These are phyloP conservation scores for Dryadomyces sulphureus DNA, from an alignment of 2,329 filamentous ascomycete genomes.

Conservation along the genomic window DNA sequence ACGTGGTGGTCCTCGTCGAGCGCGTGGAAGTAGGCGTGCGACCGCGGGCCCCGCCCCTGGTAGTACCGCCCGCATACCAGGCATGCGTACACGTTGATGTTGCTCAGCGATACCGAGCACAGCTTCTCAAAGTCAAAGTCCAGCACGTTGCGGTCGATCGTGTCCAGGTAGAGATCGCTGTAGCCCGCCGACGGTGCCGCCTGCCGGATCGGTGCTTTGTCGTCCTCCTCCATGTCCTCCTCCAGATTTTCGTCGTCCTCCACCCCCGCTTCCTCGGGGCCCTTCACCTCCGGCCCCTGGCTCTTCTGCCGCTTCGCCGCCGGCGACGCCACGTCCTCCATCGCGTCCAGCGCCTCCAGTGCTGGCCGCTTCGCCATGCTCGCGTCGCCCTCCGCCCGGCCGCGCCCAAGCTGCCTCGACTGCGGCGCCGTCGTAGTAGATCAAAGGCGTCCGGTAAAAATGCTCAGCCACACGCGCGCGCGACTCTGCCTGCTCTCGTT, in stretches of 20 bases:
- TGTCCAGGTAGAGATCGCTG: slow-evolving; percentile 92
- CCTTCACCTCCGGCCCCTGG: slow-evolving; percentile 5
- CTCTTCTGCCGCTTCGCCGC: slow-evolving; percentile 34
- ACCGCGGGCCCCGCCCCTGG: slow-evolving; percentile 83
- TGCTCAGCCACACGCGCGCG: too few species aligned
- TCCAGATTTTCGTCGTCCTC: slow-evolving; percentile 13
- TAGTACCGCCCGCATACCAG: slow-evolving; percentile 97
- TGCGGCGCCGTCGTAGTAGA: too few species aligned
- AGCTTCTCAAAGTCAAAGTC: slow-evolving; percentile 99
- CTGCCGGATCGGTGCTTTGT: slow-evolving; percentile 47
- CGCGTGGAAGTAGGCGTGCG: slow-evolving; percentile 93
- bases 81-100: slow-evolving; percentile 98
- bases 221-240: slow-evolving; percentile 16
- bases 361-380: slow-evolving; percentile 37
- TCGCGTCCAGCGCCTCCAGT: slow-evolving; percentile 43
- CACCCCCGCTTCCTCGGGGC: not conserved
- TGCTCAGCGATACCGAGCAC: slow-evolving; percentile 87
- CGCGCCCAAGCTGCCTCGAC: too few species aligned
- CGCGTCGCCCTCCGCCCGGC: not conserved
- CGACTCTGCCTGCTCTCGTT: too few species aligned
- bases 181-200: slow-evolving; percentile 73
- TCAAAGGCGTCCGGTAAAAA: too few species aligned
- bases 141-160: slow-evolving; percentile 79
- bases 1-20: slow-evolving; percentile 93
- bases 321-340: slow-evolving; percentile 38